A percentile compares a stretch with the other conserved stretches of the same genome.
phyloP scores from a whole-genome alignment of 805 yeast genomes.

The Saccharomycopsis guyanensis region DNA sequence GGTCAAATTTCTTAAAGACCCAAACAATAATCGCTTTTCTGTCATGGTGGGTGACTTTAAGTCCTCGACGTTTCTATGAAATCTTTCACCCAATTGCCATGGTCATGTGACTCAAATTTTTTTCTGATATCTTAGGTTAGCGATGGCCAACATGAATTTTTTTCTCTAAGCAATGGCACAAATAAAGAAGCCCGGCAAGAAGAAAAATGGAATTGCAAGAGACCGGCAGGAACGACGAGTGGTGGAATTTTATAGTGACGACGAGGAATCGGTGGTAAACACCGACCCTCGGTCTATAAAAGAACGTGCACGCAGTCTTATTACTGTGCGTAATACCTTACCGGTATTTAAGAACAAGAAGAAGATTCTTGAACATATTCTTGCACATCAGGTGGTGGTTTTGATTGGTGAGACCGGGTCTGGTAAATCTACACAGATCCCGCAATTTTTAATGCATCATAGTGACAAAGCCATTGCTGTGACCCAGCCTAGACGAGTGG shows the following conservation, averaged over 20 bases:
- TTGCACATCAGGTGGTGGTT: slow-evolving; percentile 58
- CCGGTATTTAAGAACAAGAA: slow-evolving; percentile 74
- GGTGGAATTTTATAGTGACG: slow-evolving; percentile 12
- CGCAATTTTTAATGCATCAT: slow-evolving; percentile 71
- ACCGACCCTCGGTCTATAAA: slow-evolving; percentile 24
- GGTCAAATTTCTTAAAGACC: slow-evolving; percentile 4
- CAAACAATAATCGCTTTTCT: slow-evolving; percentile 8
- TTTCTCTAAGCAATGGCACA: too few species aligned
- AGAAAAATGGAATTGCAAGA: slow-evolving; percentile 1
- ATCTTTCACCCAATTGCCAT: too few species aligned
- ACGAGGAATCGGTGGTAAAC: slow-evolving; percentile 1
- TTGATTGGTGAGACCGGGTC: slow-evolving; percentile 97
- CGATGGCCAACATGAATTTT: too few species aligned
- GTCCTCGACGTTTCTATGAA: too few species aligned
- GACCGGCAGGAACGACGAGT: neutral
- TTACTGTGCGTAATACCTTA: slow-evolving; percentile 46
- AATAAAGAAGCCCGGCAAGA: too few species aligned
- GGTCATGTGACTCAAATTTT: neutral
- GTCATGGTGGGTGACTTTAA: too few species aligned
- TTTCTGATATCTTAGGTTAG: too few species aligned
- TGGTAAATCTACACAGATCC: slow-evolving; percentile 95
- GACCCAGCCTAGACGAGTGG: slow-evolving; percentile 96
- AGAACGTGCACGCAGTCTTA: slow-evolving; percentile 35
- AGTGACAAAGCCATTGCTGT: slow-evolving; percentile 63
- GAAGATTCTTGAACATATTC: slow-evolving; percentile 48